These are phyloP conservation scores for Prillingera fragicola DNA, from an alignment of 1,284 basidiomycete species.

Conservation along the genomic window DNA sequence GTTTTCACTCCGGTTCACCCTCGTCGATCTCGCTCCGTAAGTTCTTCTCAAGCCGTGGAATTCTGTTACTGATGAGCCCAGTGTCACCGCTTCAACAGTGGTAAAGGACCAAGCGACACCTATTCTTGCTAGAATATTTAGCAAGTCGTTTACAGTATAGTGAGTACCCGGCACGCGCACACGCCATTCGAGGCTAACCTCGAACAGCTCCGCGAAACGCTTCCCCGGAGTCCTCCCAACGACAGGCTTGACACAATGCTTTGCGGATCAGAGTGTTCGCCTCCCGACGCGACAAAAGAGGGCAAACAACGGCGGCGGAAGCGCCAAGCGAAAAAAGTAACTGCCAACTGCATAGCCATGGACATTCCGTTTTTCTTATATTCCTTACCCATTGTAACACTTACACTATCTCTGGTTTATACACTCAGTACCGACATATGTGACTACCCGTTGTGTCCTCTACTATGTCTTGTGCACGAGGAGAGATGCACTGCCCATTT, in stretches of 20 bases:
- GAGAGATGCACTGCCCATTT: no score
- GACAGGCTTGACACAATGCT: slow-evolving; percentile 80
- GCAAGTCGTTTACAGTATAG: slow-evolving; percentile 81
- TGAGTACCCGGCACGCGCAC: slow-evolving; percentile 17
- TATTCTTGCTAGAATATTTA: slow-evolving; percentile 75
- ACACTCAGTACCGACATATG: no score
- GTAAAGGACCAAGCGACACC: slow-evolving; percentile 45
- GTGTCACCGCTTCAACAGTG: slow-evolving; percentile 9
- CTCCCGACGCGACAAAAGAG: slow-evolving; percentile 55
- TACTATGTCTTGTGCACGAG: no score
- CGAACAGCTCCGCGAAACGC: slow-evolving; percentile 67
- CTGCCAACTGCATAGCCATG: no score
- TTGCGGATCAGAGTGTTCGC: slow-evolving; percentile 85
- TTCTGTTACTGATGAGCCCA: neutral
- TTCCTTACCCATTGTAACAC: no score
- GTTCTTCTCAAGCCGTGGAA: slow-evolving; percentile 2
- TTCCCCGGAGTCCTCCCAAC: slow-evolving; percentile 92
- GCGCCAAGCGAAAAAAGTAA: no score
- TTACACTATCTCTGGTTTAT: no score
- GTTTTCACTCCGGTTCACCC: slow-evolving; percentile 43
- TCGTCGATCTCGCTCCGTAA: slow-evolving; percentile 35
- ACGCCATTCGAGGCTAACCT: neutral
- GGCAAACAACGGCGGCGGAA: no score
- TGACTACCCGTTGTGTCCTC: no score
- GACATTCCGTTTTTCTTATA: no score